Evolutionary conservation across 148 eudicot species (phyloP), one percentile per base, ranked within the genome.

Genomic region (Cornus florida): DNA sequence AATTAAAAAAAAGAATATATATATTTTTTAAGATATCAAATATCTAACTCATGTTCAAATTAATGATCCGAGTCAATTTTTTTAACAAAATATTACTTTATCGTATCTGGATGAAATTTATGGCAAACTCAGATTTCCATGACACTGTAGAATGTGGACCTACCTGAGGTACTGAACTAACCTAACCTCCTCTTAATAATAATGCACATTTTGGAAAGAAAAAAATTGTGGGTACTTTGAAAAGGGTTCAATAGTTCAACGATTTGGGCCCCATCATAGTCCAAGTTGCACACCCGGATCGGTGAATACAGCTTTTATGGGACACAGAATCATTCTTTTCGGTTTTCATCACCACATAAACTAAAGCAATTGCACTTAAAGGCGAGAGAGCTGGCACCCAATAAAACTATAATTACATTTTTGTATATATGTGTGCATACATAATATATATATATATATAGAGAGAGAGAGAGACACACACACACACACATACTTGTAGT

Each of bases 401-500:
- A 43, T 22, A 10, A 10, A 60, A n/a, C 12, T 53, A 32, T 70
- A 64, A n/a, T 62, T 32, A 10, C 33, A 48, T 60, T 7, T 23
- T 31, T 59, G 22, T 24, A 71, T 23, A 72, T 19, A 72, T 5
- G n/a, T 43, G 28, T 28, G 28, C 1, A 1, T 28, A 28, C 28
- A 19, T 4, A 56, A 10, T 46, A 22, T n/a, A 12, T 46, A 22
- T 10, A 57, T 20, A 38, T 67, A n/a, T n/a, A n/a, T n/a, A n/a
- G n/a, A n/a, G n/a, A 31, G 68, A 65, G 72, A 74, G 64, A 22
- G 73, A 67, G 71, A 72, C 35, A 62, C 59, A 83, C 19, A 72
- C 35, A 62, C 59, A 83, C 19, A 20, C 20, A 31, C 82, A 20
- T 89, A 92, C 98, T 90, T 84, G 88, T 91, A 90, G 70, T 94